Percentiles rank a stretch among this genome's conserved stretches.
These are phyloP conservation scores for Conidiobolus incongruus DNA, from an alignment of 371 early-diverging fungal species.

Conservation along the genomic window DNA sequence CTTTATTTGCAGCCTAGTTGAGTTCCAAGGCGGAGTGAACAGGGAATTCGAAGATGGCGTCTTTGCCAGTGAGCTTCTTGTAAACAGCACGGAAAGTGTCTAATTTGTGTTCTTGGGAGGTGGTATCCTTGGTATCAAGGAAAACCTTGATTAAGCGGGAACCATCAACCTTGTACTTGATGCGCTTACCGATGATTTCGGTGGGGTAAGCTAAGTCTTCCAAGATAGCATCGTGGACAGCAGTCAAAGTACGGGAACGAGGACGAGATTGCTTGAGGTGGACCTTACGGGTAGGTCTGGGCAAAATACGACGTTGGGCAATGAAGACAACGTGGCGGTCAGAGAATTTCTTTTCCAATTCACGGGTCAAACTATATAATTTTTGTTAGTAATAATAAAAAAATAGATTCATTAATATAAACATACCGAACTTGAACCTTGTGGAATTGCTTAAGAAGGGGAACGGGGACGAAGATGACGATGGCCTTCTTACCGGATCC, in stretches of 20 bases:
- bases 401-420: neutral
- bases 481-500: slow-evolving; percentile 90
- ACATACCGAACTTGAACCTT: slow-evolving; percentile 69
- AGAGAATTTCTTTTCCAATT: slow-evolving; percentile 98
- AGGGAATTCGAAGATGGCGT: slow-evolving; percentile 91
- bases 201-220: slow-evolving; percentile 95
- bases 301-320: slow-evolving; percentile 89
- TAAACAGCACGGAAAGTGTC: slow-evolving; percentile 91
- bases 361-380: slow-evolving; percentile 69
- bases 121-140: slow-evolving; percentile 90
- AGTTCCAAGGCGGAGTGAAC: slow-evolving; percentile 10
- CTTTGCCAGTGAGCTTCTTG: slow-evolving; percentile 90
- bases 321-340: slow-evolving; percentile 92
- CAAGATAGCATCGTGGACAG: slow-evolving; percentile 86
- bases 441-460: slow-evolving; percentile 76
- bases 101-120: slow-evolving; percentile 90
- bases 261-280: slow-evolving; percentile 83
- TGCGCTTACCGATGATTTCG: slow-evolving; percentile 94
- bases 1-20: no score
- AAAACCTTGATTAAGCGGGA: slow-evolving; percentile 82
- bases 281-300: slow-evolving; percentile 69
- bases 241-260: slow-evolving; percentile 85
- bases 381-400: no score
- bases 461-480: slow-evolving; percentile 91
- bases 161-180: slow-evolving; percentile 87